Evolutionary conservation across 768 basidiomycete species (phyloP).

Genomic region (Mycena venus): DNA sequence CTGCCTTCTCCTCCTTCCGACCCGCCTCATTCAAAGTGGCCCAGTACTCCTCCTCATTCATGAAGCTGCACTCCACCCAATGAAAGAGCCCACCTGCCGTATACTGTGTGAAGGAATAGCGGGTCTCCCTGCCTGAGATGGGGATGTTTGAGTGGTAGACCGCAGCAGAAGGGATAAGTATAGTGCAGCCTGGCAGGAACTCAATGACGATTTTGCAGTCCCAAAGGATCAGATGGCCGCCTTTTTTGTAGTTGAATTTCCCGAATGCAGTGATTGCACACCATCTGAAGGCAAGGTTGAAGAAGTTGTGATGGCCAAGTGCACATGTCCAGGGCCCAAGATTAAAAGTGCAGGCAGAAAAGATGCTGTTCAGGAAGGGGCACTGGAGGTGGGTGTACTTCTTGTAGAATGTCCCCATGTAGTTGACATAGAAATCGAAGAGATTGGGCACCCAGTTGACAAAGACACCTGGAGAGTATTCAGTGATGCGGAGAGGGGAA

Average conservation of each 20-base stretch:
- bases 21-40: neutral
- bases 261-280: neutral
- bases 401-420: neutral
- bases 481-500: no score
- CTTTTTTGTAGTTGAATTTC: neutral
- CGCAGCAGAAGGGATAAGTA: neutral
- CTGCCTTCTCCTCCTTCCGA: neutral
- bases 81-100: neutral
- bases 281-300: neutral
- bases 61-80: neutral
- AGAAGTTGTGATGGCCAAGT: neutral
- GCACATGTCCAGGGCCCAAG: neutral
- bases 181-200: neutral
- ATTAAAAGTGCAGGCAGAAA: neutral
- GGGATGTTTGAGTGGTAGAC: neutral
- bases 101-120: neutral
- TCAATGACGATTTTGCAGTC: neutral
- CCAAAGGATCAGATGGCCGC: neutral
- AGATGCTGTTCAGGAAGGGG: neutral
- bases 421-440: neutral
- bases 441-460: neutral
- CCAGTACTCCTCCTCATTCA: neutral
- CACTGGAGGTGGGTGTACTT: neutral
- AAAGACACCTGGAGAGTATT: neutral
- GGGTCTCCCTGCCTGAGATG: neutral